Evolutionary conservation across 139 green algal species (phyloP).

Genomic region (Chlamydomonas sphaeroides): DNA sequence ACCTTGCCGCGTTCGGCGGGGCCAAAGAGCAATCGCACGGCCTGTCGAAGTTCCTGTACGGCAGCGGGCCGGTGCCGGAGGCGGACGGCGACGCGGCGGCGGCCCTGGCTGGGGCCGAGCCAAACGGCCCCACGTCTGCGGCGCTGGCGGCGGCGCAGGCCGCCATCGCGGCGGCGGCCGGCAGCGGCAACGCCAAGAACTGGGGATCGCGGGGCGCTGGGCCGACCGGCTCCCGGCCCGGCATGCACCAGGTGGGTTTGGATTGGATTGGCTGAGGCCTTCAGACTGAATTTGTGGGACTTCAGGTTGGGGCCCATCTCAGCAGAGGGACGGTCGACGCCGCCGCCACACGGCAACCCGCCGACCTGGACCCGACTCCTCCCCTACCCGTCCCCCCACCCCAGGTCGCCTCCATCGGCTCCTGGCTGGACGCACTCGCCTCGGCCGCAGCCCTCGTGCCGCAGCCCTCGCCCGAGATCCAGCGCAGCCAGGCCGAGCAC

Average conservation of each 20-base stretch:
- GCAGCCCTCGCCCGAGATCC: neutral
- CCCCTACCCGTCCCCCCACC: no score
- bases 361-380: no score
- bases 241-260: constrained; percentile 14
- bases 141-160: neutral
- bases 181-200: neutral
- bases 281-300: no score
- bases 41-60: neutral
- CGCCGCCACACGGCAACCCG: no score
- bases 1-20: no score
- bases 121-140: neutral
- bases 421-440: constrained; percentile 28
- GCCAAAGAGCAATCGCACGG: no score
- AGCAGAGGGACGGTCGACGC: no score
- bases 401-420: constrained; percentile 16
- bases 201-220: no score
- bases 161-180: neutral
- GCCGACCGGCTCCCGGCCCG: no score
- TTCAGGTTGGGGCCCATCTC: no score
- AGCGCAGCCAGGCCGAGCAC: constrained; percentile 21
- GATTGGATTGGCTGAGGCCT: no score
- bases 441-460: neutral
- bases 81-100: neutral
- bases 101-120: neutral
- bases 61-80: neutral